These are phyloP conservation scores for Solanum bulbocastanum DNA, from an alignment of 257 asterid species.

Conservation along the genomic window DNA sequence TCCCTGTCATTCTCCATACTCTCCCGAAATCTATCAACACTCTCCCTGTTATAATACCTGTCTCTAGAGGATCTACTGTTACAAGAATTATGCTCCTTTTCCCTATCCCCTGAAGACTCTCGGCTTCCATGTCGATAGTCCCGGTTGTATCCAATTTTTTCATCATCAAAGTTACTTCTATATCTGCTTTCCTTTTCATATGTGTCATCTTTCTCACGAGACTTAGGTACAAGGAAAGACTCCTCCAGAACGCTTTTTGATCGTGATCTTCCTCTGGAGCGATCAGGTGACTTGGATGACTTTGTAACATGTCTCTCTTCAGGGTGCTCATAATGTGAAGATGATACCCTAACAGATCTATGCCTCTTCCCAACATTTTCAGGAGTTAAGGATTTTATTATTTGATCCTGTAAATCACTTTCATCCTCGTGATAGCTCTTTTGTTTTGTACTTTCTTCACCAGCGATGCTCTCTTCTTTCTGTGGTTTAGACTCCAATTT, in stretches of 20 bases:
- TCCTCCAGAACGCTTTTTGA: conserved; percentile 51
- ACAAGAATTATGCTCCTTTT: conserved; percentile 47
- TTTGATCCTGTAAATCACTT: conserved; percentile 15
- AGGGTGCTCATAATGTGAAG: conserved; percentile 21
- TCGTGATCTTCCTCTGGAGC: conserved; percentile 50
- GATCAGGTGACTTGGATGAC: conserved; percentile 46
- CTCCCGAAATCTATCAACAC: conserved; percentile 34
- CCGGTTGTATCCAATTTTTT: conserved; percentile 18
- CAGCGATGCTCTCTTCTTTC: conserved; percentile 4
- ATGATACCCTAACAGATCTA: conserved; percentile 8
- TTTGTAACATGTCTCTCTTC: conserved; percentile 28
- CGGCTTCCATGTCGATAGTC: conserved; percentile 31
- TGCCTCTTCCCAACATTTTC: conserved; percentile 24
- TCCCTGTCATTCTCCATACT: conserved; percentile 47
- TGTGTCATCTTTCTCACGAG: conserved; percentile 16
- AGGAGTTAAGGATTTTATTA: conserved; percentile 20
- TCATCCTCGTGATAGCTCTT: conserved; percentile 16
- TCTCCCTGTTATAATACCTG: conserved; percentile 37
- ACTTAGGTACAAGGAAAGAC: conserved; percentile 20
- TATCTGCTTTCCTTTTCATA: conserved; percentile 22
- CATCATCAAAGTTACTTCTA: conserved; percentile 44
- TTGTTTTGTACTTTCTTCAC: conserved; percentile 15
- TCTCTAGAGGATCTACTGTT: conserved; percentile 34
- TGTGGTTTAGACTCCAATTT: conserved; percentile 2
- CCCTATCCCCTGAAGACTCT: conserved; percentile 37